Evolutionary conservation across 1,139 yeast genomes (phyloP).

Genomic region (Suhomyces ambrosiae): DNA sequence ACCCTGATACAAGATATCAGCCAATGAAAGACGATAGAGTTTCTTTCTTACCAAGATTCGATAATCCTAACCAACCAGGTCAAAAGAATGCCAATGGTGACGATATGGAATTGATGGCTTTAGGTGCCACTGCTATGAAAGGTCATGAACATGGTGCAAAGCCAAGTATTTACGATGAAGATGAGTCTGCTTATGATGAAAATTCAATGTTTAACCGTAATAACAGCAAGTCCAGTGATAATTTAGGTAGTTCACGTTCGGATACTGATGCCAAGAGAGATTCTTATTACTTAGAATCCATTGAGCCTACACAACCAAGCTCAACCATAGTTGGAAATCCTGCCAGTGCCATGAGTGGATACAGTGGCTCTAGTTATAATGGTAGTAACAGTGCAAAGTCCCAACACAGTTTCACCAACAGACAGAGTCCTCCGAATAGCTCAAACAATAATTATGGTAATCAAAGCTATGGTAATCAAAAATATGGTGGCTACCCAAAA

Average conservation of each 20-base stretch:
- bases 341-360: constrained; percentile 34
- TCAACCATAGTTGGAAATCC: constrained; percentile 51
- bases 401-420: constrained; percentile 2
- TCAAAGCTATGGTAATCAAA: neutral
- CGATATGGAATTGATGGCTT: constrained; percentile 80
- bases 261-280: constrained; percentile 29
- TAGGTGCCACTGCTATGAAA: constrained; percentile 86
- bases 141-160: constrained; percentile 59
- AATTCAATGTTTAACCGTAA: constrained; percentile 22
- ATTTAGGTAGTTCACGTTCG: constrained; percentile 12
- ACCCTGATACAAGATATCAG: constrained; percentile 94
- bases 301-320: constrained; percentile 48
- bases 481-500: constrained; percentile 4
- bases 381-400: constrained; percentile 11
- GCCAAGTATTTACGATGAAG: constrained; percentile 29
- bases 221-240: constrained; percentile 12
- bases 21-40: constrained; percentile 97
- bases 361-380: constrained; percentile 16
- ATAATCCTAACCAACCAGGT: constrained; percentile 49
- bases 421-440: neutral
- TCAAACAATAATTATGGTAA: neutral
- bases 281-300: constrained; percentile 32
- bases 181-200: constrained; percentile 40
- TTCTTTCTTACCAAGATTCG: constrained; percentile 71
- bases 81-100: constrained; percentile 38